These are phyloP conservation scores for Drechslera avenae DNA, from an alignment of 2,329 filamentous ascomycete species.

Conservation along the genomic window DNA sequence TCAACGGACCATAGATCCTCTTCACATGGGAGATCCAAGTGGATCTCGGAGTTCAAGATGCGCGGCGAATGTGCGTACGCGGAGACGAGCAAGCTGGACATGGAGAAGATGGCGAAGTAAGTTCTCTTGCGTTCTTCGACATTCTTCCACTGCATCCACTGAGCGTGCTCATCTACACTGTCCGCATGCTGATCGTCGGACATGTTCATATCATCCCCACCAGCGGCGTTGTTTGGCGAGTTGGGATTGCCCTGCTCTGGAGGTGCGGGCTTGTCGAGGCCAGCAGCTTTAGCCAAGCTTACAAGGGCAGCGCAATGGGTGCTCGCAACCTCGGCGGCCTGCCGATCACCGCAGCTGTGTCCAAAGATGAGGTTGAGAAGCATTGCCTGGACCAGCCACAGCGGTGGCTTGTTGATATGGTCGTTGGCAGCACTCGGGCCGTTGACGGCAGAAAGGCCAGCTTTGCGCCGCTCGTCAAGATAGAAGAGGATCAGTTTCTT, in stretches of 20 bases:
- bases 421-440: slow-evolving; percentile 60
- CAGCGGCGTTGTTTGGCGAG: slow-evolving; percentile 38
- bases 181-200: slow-evolving; percentile 58
- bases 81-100: slow-evolving; percentile 88
- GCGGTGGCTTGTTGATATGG: slow-evolving; percentile 72
- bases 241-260: slow-evolving; percentile 28
- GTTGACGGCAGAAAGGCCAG: slow-evolving; percentile 70
- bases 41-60: slow-evolving; percentile 91
- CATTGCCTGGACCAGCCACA: slow-evolving; percentile 98
- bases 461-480: slow-evolving; percentile 86
- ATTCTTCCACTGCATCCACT: slow-evolving; percentile 89
- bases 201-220: slow-evolving; percentile 66
- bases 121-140: slow-evolving; percentile 92
- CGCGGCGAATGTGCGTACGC: slow-evolving; percentile 92
- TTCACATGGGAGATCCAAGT: slow-evolving; percentile 86
- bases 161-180: slow-evolving; percentile 62
- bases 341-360: slow-evolving; percentile 91
- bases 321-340: slow-evolving; percentile 86
- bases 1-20: slow-evolving; percentile 89
- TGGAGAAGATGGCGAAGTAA: slow-evolving; percentile 85
- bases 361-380: slow-evolving; percentile 94
- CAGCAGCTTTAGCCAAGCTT: slow-evolving; percentile 87
- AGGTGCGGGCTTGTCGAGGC: slow-evolving; percentile 63
- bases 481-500: slow-evolving; percentile 96
- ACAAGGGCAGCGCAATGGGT: slow-evolving; percentile 91